Evolutionary conservation across 192 early-diverging fungal genomes (phyloP), one percentile per base, ranked within the genome.

Genomic region (Thoreauomyces humboldtii): DNA sequence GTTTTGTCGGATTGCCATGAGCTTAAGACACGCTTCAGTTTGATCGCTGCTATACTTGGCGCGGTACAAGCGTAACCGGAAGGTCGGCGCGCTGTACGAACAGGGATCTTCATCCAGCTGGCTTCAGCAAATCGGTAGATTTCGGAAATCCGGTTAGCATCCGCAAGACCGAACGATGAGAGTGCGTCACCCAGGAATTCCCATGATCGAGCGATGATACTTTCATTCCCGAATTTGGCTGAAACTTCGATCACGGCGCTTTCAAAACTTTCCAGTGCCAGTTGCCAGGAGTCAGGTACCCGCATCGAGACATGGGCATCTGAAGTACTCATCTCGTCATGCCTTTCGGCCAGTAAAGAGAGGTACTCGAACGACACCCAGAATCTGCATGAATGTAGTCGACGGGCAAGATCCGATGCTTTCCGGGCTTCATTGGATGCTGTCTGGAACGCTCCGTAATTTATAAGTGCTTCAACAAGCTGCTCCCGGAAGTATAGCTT

Each of bases 141-240:
- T 53, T 15, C 27, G 15, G 0, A 6, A 22, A 63, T 34, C 15
- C 36, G 28, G 21, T 15, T 53, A 5, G 33, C 12, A 17, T 63
- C 62, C 4, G 21, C 33, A 14, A 36, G 17, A 14, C 31, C n/a
- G 15, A 48, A 15, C 33, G 48, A 25, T 31, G 4, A 2, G 19
- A 53, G 11, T 12, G 50, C 51, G 41, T 63, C 62, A 19, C 62
- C 62, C 17, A 63, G 50, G 31, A 53, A 24, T 31, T 63, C 62
- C 62, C 62, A 63, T n/a, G 12, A 46, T 53, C 35, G 28, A 14
- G 62, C 46, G 6, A 25, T 27, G 15, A 63, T 31, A 21, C 44
- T 12, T 53, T 53, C 48, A 33, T 53, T 25, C 4, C 48, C 33
- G 17, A 15, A 12, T 27, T 34, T 21, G 14, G 47, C 27, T 19